Conservation (phyloP, 768 basidiomycete species). For the Boletus rufocinnamomeus region DNA sequence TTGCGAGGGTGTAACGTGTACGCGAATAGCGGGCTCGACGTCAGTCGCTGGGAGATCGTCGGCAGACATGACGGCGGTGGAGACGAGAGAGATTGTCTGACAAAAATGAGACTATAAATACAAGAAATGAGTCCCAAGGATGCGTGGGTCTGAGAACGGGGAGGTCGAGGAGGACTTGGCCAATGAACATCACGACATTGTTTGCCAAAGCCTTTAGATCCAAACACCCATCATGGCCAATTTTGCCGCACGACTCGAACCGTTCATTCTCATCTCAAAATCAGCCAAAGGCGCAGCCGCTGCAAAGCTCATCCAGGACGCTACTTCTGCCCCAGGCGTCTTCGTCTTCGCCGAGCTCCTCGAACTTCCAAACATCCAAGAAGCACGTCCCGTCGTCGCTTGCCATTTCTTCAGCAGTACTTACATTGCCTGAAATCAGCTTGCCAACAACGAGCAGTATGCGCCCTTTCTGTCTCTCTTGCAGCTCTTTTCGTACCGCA, state of each 20-base stretch:
- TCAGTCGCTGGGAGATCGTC: slow-evolving; percentile 19
- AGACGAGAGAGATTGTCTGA: neutral
- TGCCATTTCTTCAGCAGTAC: neutral
- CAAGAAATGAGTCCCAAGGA: neutral
- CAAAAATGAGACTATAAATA: neutral
- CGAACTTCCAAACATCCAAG: slow-evolving; percentile 78
- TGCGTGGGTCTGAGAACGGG: slow-evolving; percentile 1
- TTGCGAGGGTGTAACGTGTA: slow-evolving; percentile 76
- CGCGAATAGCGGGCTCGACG: slow-evolving; percentile 57
- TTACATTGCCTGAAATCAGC: slow-evolving; percentile 45
- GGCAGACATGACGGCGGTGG: slow-evolving; percentile 16
- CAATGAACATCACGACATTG: neutral
- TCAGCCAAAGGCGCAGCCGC: slow-evolving; percentile 91
- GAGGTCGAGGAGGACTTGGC: neutral
- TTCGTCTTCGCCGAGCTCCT: slow-evolving; percentile 92
- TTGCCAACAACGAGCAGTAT: slow-evolving; percentile 65
- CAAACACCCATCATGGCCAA: slow-evolving; percentile 41
- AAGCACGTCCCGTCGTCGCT: slow-evolving; percentile 49
- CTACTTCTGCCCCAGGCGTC: slow-evolving; percentile 84
- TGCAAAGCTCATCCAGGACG: slow-evolving; percentile 85
- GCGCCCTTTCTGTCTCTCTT: slow-evolving; percentile 63
- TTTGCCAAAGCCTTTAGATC: slow-evolving; percentile 6
- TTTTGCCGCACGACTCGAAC: slow-evolving; percentile 75
- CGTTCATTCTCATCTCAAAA: slow-evolving; percentile 89
- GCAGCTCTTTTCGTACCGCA: slow-evolving; percentile 88